Evolutionary conservation across 352 stramenopile species (phyloP).

Genomic region (Phytophthora pistaciae): DNA sequence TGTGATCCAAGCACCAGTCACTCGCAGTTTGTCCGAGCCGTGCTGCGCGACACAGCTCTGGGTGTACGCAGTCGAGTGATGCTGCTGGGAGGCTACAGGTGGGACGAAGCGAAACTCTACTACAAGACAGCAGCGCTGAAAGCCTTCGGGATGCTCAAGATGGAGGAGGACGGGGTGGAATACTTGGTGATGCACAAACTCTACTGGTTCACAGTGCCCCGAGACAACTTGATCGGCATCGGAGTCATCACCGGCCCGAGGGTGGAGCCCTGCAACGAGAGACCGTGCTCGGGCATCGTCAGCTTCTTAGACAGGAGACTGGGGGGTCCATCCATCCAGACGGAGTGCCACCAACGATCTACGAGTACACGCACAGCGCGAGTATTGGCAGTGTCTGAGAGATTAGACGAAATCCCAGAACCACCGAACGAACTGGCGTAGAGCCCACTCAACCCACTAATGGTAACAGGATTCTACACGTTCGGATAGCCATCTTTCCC

Average conservation of each 20-base stretch:
- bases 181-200: conserved; percentile 23
- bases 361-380: neutral
- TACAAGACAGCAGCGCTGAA: conserved; percentile 20
- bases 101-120: conserved; percentile 18
- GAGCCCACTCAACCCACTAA: too few relatives aligned
- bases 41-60: conserved; percentile 22
- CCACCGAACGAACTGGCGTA: conserved; percentile 1
- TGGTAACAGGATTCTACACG: neutral
- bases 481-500: neutral
- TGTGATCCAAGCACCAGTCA: conserved; percentile 23
- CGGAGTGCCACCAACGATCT: neutral
- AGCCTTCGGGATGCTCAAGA: conserved; percentile 21
- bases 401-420: conserved; percentile 11
- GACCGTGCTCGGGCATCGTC: conserved; percentile 16
- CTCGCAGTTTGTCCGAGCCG: conserved; percentile 16
- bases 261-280: conserved; percentile 22
- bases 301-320: conserved; percentile 20
- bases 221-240: conserved; percentile 18
- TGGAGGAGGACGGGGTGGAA: conserved; percentile 21
- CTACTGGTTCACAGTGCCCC: conserved; percentile 17
- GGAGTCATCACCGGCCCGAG: conserved; percentile 8
- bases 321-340: conserved; percentile 2
- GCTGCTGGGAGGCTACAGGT: conserved; percentile 19
- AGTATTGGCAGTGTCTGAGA: conserved; percentile 1
- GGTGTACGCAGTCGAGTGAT: conserved; percentile 22